A percentile compares a stretch with the other conserved stretches of the same genome.
Conservation (phyloP, 352 stramenopile genomes). For the Phytophthora sojae region DNA sequence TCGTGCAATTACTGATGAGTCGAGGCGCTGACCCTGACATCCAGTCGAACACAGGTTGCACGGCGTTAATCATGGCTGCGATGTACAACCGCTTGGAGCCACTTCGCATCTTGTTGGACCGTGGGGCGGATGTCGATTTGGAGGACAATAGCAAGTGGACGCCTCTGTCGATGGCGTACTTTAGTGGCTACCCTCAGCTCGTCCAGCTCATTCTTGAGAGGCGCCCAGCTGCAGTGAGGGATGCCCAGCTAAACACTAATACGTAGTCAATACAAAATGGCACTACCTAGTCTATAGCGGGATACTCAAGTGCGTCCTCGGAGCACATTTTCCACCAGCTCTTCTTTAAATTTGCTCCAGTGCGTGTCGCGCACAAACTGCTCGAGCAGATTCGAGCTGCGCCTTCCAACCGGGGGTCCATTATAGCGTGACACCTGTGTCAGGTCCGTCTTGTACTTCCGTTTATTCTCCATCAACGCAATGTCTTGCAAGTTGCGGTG, state of each 20-base stretch:
- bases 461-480: slow-evolving; percentile 21
- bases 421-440: not conserved
- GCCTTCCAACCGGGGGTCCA: slow-evolving; percentile 3
- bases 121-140: not conserved
- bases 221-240: not conserved
- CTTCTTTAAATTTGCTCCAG: slow-evolving; percentile 48
- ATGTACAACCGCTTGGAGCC: not conserved
- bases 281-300: no score
- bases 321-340: slow-evolving; percentile 38
- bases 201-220: not conserved
- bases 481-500: slow-evolving; percentile 48
- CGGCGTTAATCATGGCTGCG: not conserved
- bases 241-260: no score
- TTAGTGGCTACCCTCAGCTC: not conserved
- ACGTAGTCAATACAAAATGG: no score
- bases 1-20: not conserved
- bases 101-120: not conserved
- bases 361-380: slow-evolving; percentile 30
- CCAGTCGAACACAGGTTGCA: not conserved
- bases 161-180: not conserved
- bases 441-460: slow-evolving; percentile 4
- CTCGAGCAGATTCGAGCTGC: slow-evolving; percentile 36
- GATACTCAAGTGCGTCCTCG: slow-evolving; percentile 17
- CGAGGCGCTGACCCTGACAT: not conserved
- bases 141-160: not conserved